Conservation (phyloP, 2,329 filamentous ascomycete genomes). For the Penicillium sp. region DNA sequence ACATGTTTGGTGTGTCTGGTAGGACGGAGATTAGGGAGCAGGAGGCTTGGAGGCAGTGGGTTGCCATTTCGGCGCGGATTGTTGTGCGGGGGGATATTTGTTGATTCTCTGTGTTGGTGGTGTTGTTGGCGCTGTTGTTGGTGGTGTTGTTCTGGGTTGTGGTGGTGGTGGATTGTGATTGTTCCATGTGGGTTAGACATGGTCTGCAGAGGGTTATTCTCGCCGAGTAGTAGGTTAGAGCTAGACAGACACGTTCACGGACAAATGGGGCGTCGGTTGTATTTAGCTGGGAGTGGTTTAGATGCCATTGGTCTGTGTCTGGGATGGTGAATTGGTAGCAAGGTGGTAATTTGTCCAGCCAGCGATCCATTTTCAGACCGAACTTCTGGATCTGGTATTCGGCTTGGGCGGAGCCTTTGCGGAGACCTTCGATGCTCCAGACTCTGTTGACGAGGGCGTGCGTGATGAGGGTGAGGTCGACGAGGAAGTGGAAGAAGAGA, state of each 20-base stretch:
- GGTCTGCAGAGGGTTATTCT: constrained; percentile 42
- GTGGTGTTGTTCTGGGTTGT: too few species aligned
- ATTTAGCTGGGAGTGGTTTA: constrained; percentile 17
- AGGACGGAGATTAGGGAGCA: constrained; percentile 38
- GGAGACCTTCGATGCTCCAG: constrained; percentile 39
- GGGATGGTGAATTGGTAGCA: constrained; percentile 35
- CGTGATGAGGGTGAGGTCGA: constrained; percentile 38
- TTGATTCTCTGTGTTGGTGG: too few species aligned
- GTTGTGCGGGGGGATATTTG: neutral
- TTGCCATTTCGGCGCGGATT: constrained; percentile 27
- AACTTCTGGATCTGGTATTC: constrained; percentile 36
- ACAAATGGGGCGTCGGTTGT: constrained; percentile 15
- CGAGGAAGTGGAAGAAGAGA: constrained; percentile 38
- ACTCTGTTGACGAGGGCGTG: constrained; percentile 39
- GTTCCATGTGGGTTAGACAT: constrained; percentile 38
- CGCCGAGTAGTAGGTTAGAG: constrained; percentile 42
- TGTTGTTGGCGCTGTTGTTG: too few species aligned
- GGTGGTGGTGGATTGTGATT: neutral
- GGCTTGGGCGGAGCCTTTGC: constrained; percentile 29
- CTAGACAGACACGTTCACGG: constrained; percentile 37
- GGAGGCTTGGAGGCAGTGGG: constrained; percentile 39
- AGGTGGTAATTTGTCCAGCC: constrained; percentile 34
- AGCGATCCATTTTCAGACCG: constrained; percentile 31
- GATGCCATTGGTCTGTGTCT: constrained; percentile 21
- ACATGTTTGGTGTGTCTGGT: constrained; percentile 34